Conservation (phyloP, 495 filamentous ascomycete species). For the Rusavskia elegans region DNA sequence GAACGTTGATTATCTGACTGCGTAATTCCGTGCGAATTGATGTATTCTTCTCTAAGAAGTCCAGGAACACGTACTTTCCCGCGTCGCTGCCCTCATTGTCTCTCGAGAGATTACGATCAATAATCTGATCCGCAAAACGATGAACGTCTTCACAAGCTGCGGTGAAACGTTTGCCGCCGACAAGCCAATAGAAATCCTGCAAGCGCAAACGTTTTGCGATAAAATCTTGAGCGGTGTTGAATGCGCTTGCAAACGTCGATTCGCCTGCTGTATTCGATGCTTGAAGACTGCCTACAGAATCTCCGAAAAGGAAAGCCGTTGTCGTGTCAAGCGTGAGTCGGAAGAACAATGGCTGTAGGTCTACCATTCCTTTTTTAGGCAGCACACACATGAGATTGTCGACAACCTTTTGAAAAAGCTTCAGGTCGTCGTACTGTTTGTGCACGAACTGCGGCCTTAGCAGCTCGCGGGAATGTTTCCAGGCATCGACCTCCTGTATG, state of each 20-base stretch:
- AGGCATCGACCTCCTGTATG: slow-evolving; percentile 32
- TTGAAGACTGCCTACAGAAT: slow-evolving; percentile 20
- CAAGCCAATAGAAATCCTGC: slow-evolving; percentile 30
- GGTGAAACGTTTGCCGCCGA: slow-evolving; percentile 23
- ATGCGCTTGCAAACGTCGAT: slow-evolving; percentile 20
- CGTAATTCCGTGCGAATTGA: slow-evolving; percentile 22
- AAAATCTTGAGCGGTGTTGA: slow-evolving; percentile 23
- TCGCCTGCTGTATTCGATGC: slow-evolving; percentile 11
- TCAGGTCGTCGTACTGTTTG: slow-evolving; percentile 10
- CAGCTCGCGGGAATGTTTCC: slow-evolving; percentile 35
- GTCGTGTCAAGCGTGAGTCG: slow-evolving; percentile 33
- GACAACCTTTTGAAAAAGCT: slow-evolving; percentile 6
- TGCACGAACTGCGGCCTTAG: slow-evolving; percentile 29
- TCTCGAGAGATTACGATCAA: slow-evolving; percentile 7
- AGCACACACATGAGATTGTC: slow-evolving; percentile 5
- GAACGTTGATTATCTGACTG: slow-evolving; percentile 39
- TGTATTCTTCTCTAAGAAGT: slow-evolving; percentile 16
- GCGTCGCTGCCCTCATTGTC: not conserved
- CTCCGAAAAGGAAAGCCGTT: slow-evolving; percentile 32
- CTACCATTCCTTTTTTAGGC: slow-evolving; percentile 12
- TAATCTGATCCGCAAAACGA: slow-evolving; percentile 24
- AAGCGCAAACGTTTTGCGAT: slow-evolving; percentile 26
- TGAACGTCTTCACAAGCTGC: slow-evolving; percentile 25
- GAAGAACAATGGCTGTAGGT: slow-evolving; percentile 36
- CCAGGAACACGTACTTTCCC: slow-evolving; percentile 10